Percentiles rank a stretch among this genome's conserved stretches.
These are phyloP conservation scores for Hemileccinum impolitum DNA, from an alignment of 768 basidiomycete species.

Conservation along the genomic window DNA sequence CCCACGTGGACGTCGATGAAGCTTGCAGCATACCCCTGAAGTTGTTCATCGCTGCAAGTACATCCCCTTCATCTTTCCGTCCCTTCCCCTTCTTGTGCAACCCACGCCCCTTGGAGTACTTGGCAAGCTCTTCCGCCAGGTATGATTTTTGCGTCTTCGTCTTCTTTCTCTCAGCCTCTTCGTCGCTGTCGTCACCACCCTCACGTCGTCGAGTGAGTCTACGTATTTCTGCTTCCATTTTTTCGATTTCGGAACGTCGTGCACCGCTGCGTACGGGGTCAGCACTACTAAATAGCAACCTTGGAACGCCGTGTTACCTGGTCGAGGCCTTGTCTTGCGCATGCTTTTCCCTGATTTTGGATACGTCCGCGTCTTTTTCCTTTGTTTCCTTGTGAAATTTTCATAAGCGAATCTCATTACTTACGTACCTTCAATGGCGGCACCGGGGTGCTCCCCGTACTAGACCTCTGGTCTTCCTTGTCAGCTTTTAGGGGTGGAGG, in stretches of 20 bases:
- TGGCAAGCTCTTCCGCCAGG: conserved; percentile 77
- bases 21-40: conserved; percentile 69
- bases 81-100: conserved; percentile 54
- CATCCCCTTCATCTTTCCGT: conserved; percentile 68
- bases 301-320: conserved; percentile 39
- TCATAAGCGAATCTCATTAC: neutral
- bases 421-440: conserved; percentile 18
- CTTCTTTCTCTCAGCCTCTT: conserved; percentile 52
- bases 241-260: conserved; percentile 75
- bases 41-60: conserved; percentile 62
- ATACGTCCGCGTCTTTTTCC: conserved; percentile 46
- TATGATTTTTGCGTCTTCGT: conserved; percentile 62
- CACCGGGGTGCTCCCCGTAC: neutral
- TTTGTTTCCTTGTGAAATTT: conserved; percentile 14
- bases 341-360: conserved; percentile 73
- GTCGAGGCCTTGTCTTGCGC: conserved; percentile 63
- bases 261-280: conserved; percentile 40
- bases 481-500: neutral
- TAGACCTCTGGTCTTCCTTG: neutral
- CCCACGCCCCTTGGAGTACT: conserved; percentile 68
- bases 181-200: conserved; percentile 60
- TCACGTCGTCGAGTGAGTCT: conserved; percentile 63
- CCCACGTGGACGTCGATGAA: conserved; percentile 32
- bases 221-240: conserved; percentile 86
- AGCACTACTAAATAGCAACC: neutral